Conservation (phyloP, 2,329 filamentous ascomycete species). For the Phaeosphaeriaceae sp. region DNA sequence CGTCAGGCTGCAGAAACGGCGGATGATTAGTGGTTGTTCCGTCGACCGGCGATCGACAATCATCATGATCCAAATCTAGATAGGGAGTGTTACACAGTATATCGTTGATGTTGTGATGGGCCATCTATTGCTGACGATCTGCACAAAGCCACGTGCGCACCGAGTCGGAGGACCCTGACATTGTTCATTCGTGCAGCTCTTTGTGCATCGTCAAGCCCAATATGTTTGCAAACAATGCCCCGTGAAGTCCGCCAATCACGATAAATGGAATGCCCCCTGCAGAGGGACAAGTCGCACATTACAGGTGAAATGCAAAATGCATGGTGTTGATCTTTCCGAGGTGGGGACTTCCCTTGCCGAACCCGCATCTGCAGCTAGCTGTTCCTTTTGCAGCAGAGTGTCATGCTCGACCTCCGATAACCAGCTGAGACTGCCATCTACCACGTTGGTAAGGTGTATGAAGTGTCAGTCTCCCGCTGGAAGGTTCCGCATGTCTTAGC, state of each 20-base stretch:
- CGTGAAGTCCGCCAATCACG: background rate
- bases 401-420: background rate
- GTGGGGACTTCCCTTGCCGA: background rate
- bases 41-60: background rate
- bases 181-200: background rate
- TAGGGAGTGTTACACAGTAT: background rate
- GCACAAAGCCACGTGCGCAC: background rate
- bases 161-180: background rate
- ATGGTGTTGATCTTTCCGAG: background rate
- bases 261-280: background rate
- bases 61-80: background rate
- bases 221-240: background rate
- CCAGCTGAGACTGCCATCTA: background rate
- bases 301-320: background rate
- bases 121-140: background rate
- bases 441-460: background rate
- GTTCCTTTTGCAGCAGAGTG: background rate
- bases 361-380: background rate
- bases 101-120: background rate
- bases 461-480: no score
- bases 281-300: background rate
- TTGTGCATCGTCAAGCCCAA: background rate
- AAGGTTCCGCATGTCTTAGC: no score
- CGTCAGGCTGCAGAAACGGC: background rate
- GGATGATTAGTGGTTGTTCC: background rate